Conservation (phyloP, 352 stramenopile species). For the Proteromonas lacertae region DNA sequence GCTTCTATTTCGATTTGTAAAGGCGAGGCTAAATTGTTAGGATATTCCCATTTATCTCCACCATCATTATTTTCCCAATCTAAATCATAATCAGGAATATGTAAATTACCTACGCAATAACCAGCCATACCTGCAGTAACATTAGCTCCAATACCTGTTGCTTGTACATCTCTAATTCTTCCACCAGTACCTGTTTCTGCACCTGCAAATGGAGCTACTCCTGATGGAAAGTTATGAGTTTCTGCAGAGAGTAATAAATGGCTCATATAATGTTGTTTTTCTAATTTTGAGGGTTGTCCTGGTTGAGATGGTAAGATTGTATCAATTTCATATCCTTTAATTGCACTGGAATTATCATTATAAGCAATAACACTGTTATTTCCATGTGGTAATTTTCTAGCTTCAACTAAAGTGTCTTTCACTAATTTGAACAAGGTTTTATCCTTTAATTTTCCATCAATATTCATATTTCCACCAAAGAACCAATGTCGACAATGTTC, state of each 20-base stretch:
- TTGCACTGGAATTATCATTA: constrained; percentile 92
- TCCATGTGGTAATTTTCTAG: constrained; percentile 7
- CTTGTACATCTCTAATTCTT: constrained; percentile 85
- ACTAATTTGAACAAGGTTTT: constrained; percentile 96
- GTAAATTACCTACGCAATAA: constrained; percentile 74
- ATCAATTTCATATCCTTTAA: constrained; percentile 51
- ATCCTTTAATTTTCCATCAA: constrained; percentile 71
- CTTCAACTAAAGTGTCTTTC: constrained; percentile 68
- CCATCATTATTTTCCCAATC: constrained; percentile 73
- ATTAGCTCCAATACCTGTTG: constrained; percentile 73
- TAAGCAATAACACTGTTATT: constrained; percentile 88
- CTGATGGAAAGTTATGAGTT: constrained; percentile 94
- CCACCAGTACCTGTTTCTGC: constrained; percentile 79
- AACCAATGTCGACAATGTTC: constrained; percentile 99
- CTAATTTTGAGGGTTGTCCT: constrained; percentile 23
- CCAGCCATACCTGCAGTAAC: constrained; percentile 49
- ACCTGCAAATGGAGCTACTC: constrained; percentile 27
- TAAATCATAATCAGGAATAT: constrained; percentile 69
- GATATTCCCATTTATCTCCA: constrained; percentile 24
- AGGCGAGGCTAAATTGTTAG: constrained; percentile 15
- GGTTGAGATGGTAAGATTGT: constrained; percentile 28
- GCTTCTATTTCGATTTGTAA: constrained; percentile 79
- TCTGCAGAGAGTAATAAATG: constrained; percentile 87
- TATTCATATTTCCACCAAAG: constrained; percentile 89
- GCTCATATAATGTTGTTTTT: constrained; percentile 18